Evolutionary conservation across 306 rosid genomes (phyloP), one percentile per base, ranked within the genome.

Genomic region (Pterocarpus macrocarpus): DNA sequence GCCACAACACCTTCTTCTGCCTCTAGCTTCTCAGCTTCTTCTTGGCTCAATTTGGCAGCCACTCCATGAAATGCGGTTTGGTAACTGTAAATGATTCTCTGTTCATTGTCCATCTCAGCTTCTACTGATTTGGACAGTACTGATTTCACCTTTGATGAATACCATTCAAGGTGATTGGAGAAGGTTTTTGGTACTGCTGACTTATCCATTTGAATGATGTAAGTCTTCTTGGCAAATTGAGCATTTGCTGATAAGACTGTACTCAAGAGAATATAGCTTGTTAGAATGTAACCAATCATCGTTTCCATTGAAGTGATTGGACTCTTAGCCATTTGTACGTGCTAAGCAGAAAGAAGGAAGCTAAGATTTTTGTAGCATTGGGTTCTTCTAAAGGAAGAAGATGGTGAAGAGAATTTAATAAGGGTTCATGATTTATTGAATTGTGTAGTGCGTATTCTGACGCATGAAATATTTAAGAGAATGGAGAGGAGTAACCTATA

Each of bases 171-270:
- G 82, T 89, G 97, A 62, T 47, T 66, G 64, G 92, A 72, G 63
- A 88, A 90, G 0, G 88, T 72, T 1, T 67, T 65, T 44, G 98
- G 98, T 85, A 82, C 92, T 62, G 95, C 98, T 8, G 92, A 90
- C 61, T 85, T 88, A 41, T 94, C 98, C 91, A 94, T 92, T 80
- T 92, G 97, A 81, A 94, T 81, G 41, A 94, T 91, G 71, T 86
- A 92, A 35, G 91, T 90, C 50, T 85, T 91, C 78, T 77, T 89
- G 41, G 79, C 30, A 5, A 82, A 59, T 15, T 81, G 87, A 73
- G 91, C 62, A 9, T 52, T 81, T 45, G 91, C 75, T 49, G 85
- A 80, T 39, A 77, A 58, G 38, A 75, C 77, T 62, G 35, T 50
- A 77, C 71, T 49, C 71, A 88, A 82, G 43, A 88, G 81, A 28